Base-by-base conservation (phyloP, 2,329 filamentous ascomycete species). In the Xylariales sp. region DNA sequence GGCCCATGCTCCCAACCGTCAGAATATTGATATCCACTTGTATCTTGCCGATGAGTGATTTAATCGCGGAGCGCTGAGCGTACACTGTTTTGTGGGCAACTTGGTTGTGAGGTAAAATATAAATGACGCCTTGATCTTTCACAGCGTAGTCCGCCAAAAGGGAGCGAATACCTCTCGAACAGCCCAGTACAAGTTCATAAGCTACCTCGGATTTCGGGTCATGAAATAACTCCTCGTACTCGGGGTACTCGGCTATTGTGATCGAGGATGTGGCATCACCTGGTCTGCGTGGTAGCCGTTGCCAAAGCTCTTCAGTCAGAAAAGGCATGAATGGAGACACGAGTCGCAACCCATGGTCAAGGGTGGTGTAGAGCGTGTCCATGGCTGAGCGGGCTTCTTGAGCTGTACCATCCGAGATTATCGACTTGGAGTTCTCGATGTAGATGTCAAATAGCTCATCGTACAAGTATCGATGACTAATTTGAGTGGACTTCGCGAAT, bases 391-490 rank as follows among this genome's bases (percentile, higher is more conserved):
- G 33, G 2, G n/a, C 20, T 10, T 35, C 20, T 5, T 16, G 20
- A n/a, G 13, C 12, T 3, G 33, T 5, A 14, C 33, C 33, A 16
- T 27, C 20, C 13, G 11, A 8, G 13, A 35, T n/a, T 14, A 35
- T 27, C 12, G 13, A 14, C 21, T 35, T 35, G 6, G 20, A 25
- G 20, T 35, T 35, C 20, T 35, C 33, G 13, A 33, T 33, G 17
- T 17, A 33, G 8, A 33, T 19, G n/a, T 33, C 30, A 19, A 16
- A 33, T 16, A 35, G 10, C 11, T 35, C 20, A 17, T 27, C 19
- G n/a, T 35, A 35, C n/a, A 15, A 35, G 33, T n/a, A 35, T 13
- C n/a, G 20, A 15, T 35, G 27, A 14, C 5, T 25, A 11, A 35
- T 14, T 14, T 35, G 19, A 17, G 33, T 25, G 8, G 12, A 15